phyloP scores from a whole-genome alignment of 805 yeast species.

The Yamadazyma tumulicola region DNA sequence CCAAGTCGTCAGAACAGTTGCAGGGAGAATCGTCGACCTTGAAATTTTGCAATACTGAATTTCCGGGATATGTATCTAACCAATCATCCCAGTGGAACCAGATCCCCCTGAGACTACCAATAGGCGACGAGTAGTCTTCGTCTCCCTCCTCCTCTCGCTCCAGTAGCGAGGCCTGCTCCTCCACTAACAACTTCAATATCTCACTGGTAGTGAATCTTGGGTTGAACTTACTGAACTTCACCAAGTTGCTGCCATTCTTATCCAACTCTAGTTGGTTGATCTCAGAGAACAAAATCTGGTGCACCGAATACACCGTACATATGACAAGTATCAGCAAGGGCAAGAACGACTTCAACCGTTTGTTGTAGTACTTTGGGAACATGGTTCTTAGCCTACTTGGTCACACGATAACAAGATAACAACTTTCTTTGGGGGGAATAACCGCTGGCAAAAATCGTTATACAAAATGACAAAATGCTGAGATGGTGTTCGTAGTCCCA shows the following conservation, averaged over 20 bases:
- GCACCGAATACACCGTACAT: constrained; percentile 11
- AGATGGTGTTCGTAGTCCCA: no score
- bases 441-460: no score
- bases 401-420: no score
- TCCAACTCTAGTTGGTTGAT: constrained; percentile 23
- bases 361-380: constrained; percentile 17
- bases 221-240: constrained; percentile 20
- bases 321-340: constrained; percentile 11
- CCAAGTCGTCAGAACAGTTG: constrained; percentile 19
- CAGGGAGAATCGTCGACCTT: constrained; percentile 16
- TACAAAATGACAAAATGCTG: no score
- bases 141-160: constrained; percentile 6
- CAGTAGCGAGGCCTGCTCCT: not conserved
- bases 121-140: not conserved
- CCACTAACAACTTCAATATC: constrained; percentile 11
- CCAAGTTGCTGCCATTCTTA: constrained; percentile 19
- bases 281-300: constrained; percentile 11
- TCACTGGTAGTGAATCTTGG: constrained; percentile 19
- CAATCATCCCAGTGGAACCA: constrained; percentile 42
- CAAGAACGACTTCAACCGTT: constrained; percentile 15
- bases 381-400: no score
- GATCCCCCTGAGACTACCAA: constrained; percentile 16
- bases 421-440: no score
- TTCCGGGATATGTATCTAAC: constrained; percentile 27
- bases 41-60: constrained; percentile 16